Percentiles rank a stretch among this genome's conserved stretches.
These are phyloP conservation scores for Trametes cinnabarina DNA, from an alignment of 768 basidiomycete genomes.

Conservation along the genomic window DNA sequence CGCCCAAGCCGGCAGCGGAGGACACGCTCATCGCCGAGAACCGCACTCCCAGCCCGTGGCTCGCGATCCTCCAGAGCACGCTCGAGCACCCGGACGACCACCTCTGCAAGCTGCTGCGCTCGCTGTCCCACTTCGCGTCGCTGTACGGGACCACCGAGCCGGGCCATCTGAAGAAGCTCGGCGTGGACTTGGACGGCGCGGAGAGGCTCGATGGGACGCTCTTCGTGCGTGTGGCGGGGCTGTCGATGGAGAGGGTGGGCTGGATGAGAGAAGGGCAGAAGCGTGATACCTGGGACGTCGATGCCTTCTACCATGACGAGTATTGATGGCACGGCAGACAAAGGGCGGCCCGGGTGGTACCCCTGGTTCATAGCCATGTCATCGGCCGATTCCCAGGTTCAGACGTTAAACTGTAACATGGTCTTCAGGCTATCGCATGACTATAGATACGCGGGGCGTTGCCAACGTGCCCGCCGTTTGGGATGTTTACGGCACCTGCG, in stretches of 20 bases:
- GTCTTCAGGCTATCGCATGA: too few relatives aligned
- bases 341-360: too few relatives aligned
- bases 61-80: constrained; percentile 47
- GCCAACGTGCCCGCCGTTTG: too few relatives aligned
- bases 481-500: too few relatives aligned
- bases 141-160: constrained; percentile 41
- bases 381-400: too few relatives aligned
- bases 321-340: background rate
- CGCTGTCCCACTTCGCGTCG: constrained; percentile 45
- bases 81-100: constrained; percentile 59
- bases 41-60: constrained; percentile 54
- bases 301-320: constrained; percentile 26
- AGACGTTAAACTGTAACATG: too few relatives aligned
- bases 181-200: constrained; percentile 39
- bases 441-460: too few relatives aligned
- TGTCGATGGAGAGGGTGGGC: constrained; percentile 35
- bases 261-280: constrained; percentile 41
- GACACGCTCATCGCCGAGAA: constrained; percentile 32
- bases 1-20: constrained; percentile 21
- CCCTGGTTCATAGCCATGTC: too few relatives aligned
- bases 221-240: constrained; percentile 53
- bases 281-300: constrained; percentile 25
- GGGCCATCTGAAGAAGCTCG: constrained; percentile 29
- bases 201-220: constrained; percentile 57
- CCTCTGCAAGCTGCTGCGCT: constrained; percentile 44